Conservation (phyloP, 768 basidiomycete genomes). For the Mycena olivaceomarginata region DNA sequence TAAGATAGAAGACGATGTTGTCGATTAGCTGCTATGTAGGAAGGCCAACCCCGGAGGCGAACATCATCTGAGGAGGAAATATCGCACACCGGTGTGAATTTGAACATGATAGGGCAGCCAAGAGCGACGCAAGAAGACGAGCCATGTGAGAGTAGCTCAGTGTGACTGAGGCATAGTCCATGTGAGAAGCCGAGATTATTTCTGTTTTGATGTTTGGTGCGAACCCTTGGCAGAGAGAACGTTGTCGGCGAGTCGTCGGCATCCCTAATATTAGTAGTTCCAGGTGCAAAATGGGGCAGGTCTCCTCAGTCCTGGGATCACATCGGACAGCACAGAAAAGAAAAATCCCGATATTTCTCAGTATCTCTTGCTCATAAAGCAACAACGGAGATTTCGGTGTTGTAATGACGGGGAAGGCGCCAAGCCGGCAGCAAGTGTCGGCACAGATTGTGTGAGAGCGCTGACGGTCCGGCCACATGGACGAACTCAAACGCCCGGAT, state of each 20-base stretch:
- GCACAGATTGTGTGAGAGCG: slow-evolving; percentile 23
- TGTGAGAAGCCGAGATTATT: background rate
- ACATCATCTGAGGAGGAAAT: background rate
- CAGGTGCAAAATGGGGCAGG: background rate
- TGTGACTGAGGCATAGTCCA: background rate
- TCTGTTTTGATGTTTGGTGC: background rate
- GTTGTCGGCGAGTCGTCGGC: background rate
- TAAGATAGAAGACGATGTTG: slow-evolving; percentile 17
- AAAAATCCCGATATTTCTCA: background rate
- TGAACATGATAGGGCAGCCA: background rate
- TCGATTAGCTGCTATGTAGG: background rate
- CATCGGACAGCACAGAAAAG: background rate
- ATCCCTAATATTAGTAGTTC: background rate
- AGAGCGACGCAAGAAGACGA: background rate
- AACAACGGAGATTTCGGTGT: background rate
- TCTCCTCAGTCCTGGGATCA: background rate
- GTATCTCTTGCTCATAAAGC: background rate
- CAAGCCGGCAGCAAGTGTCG: background rate
- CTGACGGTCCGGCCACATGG: slow-evolving; percentile 1
- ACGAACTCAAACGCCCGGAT: background rate
- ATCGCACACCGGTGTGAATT: slow-evolving; percentile 4
- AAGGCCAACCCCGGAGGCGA: background rate
- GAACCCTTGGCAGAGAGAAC: background rate
- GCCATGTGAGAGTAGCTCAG: background rate
- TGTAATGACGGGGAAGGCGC: slow-evolving; percentile 3